phyloP scores from a whole-genome alignment of 768 basidiomycete genomes.

The Boletus patriciae region DNA sequence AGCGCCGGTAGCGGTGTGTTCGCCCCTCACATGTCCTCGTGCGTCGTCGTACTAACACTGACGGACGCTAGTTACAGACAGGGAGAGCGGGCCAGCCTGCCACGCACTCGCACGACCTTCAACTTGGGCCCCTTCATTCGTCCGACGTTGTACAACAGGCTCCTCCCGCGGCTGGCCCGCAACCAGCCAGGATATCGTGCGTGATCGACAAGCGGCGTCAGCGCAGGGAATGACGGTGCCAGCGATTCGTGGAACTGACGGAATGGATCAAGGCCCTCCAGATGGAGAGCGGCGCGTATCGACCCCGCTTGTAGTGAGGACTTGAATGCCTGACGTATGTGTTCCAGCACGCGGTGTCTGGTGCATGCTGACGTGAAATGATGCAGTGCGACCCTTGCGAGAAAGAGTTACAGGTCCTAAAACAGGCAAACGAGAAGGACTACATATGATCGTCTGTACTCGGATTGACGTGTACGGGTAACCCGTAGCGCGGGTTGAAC shows the following conservation, averaged over 20 bases:
- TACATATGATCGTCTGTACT: constrained; percentile 39
- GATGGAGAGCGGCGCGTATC: constrained; percentile 30
- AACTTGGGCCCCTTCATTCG: constrained; percentile 73
- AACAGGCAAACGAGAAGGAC: constrained; percentile 41
- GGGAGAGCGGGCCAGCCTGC: constrained; percentile 58
- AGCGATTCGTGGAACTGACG: constrained; percentile 31
- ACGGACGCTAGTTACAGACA: constrained; percentile 26
- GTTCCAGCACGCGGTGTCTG: not conserved
- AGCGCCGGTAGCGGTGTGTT: constrained; percentile 19
- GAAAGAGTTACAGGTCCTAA: constrained; percentile 33
- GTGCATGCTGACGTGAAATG: constrained; percentile 6
- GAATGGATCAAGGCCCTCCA: constrained; percentile 37
- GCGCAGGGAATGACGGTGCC: constrained; percentile 47
- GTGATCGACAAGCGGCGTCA: constrained; percentile 60
- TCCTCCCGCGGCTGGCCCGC: constrained; percentile 80
- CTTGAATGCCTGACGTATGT: constrained; percentile 23
- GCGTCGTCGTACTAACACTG: not conserved
- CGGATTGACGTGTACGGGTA: no score
- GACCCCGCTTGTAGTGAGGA: constrained; percentile 30
- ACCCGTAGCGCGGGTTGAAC: no score
- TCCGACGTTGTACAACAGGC: constrained; percentile 60
- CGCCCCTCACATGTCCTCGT: not conserved
- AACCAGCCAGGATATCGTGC: constrained; percentile 67
- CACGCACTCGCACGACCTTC: constrained; percentile 60
- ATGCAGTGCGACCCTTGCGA: constrained; percentile 39